These are phyloP conservation scores for Erythrophleum fordii DNA, from an alignment of 306 rosid species.

Conservation along the genomic window DNA sequence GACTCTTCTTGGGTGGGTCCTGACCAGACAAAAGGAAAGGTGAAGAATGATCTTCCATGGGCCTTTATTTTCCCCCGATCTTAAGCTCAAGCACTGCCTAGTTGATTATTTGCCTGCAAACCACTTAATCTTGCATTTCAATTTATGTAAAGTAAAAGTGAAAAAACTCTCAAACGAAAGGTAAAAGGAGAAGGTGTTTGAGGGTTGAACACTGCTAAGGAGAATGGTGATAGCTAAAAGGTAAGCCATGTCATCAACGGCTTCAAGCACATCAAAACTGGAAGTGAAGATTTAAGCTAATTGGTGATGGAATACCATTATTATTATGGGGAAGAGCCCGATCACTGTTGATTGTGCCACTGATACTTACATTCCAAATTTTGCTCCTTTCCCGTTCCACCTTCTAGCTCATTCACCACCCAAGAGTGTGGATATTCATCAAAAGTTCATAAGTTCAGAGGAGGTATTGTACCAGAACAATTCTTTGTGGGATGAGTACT, in stretches of 20 bases:
- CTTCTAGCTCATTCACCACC: neutral
- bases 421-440: neutral
- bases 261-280: neutral
- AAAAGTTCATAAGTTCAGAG: too few species aligned
- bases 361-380: neutral
- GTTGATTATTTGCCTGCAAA: too few species aligned
- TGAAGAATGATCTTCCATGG: too few species aligned
- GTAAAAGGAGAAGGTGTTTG: too few species aligned
- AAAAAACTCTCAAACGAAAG: too few species aligned
- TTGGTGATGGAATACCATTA: neutral
- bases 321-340: neutral
- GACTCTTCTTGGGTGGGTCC: too few species aligned
- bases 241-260: neutral
- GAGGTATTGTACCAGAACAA: too few species aligned
- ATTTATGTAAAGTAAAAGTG: too few species aligned
- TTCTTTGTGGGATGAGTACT: too few species aligned
- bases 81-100: too few species aligned
- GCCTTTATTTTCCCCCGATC: too few species aligned
- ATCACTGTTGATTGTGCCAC: neutral
- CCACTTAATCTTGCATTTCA: too few species aligned
- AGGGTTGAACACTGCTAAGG: neutral
- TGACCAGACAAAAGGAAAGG: neutral
- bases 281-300: neutral
- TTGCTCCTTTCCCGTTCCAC: neutral
- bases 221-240: neutral